These are phyloP conservation scores for Daldinia loculata DNA, from an alignment of 495 filamentous ascomycete genomes.

Conservation along the genomic window DNA sequence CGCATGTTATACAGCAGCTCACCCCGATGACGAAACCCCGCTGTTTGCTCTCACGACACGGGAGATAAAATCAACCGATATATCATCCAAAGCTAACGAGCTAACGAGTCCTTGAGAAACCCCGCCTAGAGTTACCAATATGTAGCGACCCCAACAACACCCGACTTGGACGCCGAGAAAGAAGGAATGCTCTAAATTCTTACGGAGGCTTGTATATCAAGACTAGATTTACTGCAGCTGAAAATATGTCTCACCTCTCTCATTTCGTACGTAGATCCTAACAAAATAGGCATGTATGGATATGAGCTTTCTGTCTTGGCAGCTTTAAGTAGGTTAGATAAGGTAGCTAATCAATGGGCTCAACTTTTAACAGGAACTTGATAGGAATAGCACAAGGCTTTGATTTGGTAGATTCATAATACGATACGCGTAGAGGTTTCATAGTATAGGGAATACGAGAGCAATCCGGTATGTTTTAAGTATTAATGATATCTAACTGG, in stretches of 20 bases:
- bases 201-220: not conserved
- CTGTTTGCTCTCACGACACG: too few species aligned
- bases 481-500: not conserved
- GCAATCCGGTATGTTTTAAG: too few species aligned
- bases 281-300: too few species aligned
- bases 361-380: too few species aligned
- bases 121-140: not conserved
- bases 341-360: not conserved
- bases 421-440: not conserved
- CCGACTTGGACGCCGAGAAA: not conserved
- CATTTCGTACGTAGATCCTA: not conserved
- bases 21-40: not conserved
- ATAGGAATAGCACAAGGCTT: too few species aligned
- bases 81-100: too few species aligned
- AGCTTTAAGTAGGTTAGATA: not conserved
- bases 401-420: not conserved
- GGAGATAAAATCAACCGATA: too few species aligned
- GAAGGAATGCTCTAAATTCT: not conserved
- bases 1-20: not conserved
- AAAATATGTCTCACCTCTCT: not conserved
- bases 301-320: not conserved
- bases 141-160: not conserved
- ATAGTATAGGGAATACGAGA: not conserved
- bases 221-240: not conserved
- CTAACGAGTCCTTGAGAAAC: not conserved